phyloP scores from a whole-genome alignment of 2,329 filamentous ascomycete species.

The Colletotrichum somersetense region DNA sequence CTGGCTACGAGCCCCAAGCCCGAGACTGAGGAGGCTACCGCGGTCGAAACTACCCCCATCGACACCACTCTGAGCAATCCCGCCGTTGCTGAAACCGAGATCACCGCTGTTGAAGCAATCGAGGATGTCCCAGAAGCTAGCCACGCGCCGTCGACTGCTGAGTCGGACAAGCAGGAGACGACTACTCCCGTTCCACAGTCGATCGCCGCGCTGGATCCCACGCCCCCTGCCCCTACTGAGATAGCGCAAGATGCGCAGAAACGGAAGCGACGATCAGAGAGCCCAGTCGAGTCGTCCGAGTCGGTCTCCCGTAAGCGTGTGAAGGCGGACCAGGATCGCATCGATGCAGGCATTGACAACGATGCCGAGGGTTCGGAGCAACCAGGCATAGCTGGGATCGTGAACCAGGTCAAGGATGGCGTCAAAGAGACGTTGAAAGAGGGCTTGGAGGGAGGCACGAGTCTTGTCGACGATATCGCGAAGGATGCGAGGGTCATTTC shows the following conservation, averaged over 20 bases:
- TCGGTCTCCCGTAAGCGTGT: conserved; percentile 68
- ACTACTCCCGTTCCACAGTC: conserved; percentile 12
- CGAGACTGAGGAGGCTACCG: conserved; percentile 37
- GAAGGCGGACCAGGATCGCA: conserved; percentile 63
- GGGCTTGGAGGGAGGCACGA: conserved; percentile 20
- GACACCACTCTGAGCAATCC: conserved; percentile 20
- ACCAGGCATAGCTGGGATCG: conserved; percentile 21
- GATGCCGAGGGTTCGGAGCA: conserved; percentile 12
- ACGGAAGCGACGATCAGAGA: conserved; percentile 75
- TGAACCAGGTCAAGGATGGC: conserved; percentile 23
- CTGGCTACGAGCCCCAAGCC: conserved; percentile 9
- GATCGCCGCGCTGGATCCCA: conserved; percentile 20
- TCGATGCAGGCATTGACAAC: conserved; percentile 55
- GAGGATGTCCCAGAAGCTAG: conserved; percentile 3
- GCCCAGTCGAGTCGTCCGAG: conserved; percentile 67
- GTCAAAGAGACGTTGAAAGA: conserved; percentile 23
- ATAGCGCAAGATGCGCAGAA: conserved; percentile 68
- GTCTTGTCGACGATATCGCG: conserved; percentile 34
- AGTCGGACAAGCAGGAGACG: conserved; percentile 5
- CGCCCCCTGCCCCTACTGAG: conserved; percentile 37
- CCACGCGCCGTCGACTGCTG: conserved; percentile 1
- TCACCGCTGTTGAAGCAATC: conserved; percentile 45
- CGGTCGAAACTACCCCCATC: conserved; percentile 31
- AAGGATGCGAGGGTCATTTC: conserved; percentile 29
- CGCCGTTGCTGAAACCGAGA: conserved; percentile 1